A percentile compares a stretch with the other conserved stretches of the same genome.
These are phyloP conservation scores for Trichoderma sp. DNA, from an alignment of 2,329 filamentous ascomycete species.

Conservation along the genomic window DNA sequence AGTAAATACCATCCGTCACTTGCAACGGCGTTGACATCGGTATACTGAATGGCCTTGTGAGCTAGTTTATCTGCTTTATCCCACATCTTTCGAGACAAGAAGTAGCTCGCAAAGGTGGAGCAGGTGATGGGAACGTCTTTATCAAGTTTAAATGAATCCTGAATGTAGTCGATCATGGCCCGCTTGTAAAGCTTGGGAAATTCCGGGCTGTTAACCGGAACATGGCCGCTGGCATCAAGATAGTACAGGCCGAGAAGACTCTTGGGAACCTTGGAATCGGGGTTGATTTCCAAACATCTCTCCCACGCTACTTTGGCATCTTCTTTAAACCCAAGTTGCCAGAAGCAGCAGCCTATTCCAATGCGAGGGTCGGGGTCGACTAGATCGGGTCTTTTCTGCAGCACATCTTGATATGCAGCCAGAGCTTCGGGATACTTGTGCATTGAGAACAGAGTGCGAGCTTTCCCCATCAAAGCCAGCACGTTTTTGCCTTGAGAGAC, in stretches of 20 bases:
- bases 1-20: constrained; percentile 98
- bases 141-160: constrained; percentile 91
- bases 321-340: constrained; percentile 93
- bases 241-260: constrained; percentile 90
- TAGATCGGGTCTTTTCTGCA: constrained; percentile 83
- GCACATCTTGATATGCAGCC: constrained; percentile 81
- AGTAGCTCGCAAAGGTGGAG: constrained; percentile 87
- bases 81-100: constrained; percentile 80
- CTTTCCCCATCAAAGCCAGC: constrained; percentile 88
- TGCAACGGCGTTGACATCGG: constrained; percentile 93
- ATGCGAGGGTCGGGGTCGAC: constrained; percentile 94
- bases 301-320: constrained; percentile 92
- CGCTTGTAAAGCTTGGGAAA: constrained; percentile 87
- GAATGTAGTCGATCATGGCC: constrained; percentile 92
- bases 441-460: constrained; percentile 82
- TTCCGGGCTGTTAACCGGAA: constrained; percentile 79
- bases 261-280: constrained; percentile 86
- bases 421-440: constrained; percentile 85
- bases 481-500: constrained; percentile 86
- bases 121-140: constrained; percentile 89
- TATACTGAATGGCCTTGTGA: constrained; percentile 91
- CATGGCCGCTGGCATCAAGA: constrained; percentile 81
- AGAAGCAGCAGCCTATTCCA: constrained; percentile 94
- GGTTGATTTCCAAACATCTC: constrained; percentile 76
- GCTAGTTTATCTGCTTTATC: constrained; percentile 83